phyloP scores from a whole-genome alignment of 345 rosid species.

The Balakata baccata region DNA sequence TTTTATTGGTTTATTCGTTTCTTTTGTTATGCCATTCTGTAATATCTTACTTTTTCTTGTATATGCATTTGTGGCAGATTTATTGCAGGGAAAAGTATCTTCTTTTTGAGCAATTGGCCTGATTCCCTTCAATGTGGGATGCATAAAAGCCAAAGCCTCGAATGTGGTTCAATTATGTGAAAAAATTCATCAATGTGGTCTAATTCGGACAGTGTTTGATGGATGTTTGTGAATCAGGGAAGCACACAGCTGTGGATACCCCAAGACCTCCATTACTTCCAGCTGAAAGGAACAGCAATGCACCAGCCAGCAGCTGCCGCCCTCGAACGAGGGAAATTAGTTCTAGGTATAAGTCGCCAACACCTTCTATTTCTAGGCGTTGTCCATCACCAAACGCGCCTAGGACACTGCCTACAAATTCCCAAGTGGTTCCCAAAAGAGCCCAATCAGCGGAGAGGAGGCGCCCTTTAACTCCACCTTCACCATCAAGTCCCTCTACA shows the following conservation, averaged over 20 bases:
- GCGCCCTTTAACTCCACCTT: constrained; percentile 76
- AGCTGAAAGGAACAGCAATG: constrained; percentile 63
- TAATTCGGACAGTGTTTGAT: constrained; percentile 52
- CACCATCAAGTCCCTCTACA: constrained; percentile 61
- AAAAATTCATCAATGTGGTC: constrained; percentile 50
- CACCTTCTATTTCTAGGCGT: constrained; percentile 47
- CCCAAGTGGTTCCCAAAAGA: constrained; percentile 63
- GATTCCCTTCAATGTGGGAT: constrained; percentile 35
- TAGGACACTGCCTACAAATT: constrained; percentile 45
- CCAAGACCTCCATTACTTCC: constrained; percentile 61
- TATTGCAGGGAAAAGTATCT: constrained; percentile 49
- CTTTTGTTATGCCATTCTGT: constrained; percentile 37
- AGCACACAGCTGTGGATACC: constrained; percentile 49
- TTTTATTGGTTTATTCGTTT: constrained; percentile 32
- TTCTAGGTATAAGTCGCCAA: constrained; percentile 84
- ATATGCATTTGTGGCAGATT: constrained; percentile 52
- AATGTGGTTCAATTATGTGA: constrained; percentile 28
- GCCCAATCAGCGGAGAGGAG: constrained; percentile 81
- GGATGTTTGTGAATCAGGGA: constrained; percentile 67
- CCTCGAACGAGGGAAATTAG: constrained; percentile 59
- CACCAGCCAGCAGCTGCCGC: constrained; percentile 49
- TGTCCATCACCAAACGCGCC: constrained; percentile 68
- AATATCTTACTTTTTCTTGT: constrained; percentile 42
- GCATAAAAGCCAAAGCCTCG: constrained; percentile 31
- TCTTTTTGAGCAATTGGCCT: constrained; percentile 39